phyloP scores from a whole-genome alignment of 805 yeast species.

The Starmera dryadoides region DNA sequence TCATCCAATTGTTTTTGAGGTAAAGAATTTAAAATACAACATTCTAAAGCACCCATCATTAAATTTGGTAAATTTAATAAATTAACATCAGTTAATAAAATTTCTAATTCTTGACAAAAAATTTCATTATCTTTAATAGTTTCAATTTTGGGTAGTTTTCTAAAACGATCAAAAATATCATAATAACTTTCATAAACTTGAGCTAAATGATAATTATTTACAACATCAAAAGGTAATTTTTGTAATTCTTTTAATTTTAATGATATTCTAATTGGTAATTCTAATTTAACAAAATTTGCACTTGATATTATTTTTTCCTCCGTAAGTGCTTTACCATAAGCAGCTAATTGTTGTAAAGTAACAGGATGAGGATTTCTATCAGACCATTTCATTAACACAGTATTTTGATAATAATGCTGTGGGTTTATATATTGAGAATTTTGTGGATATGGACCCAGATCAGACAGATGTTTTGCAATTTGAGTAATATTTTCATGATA shows the following conservation, averaged over 20 bases:
- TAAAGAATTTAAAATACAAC: slow-evolving; percentile 48
- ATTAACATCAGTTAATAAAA: slow-evolving; percentile 68
- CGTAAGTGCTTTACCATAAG: slow-evolving; percentile 74
- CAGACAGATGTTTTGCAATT: slow-evolving; percentile 25
- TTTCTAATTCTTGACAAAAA: slow-evolving; percentile 59
- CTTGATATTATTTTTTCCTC: slow-evolving; percentile 71
- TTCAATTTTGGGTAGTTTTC: slow-evolving; percentile 62
- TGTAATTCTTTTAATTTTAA: slow-evolving; percentile 76
- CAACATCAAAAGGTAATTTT: slow-evolving; percentile 72
- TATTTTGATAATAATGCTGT: slow-evolving; percentile 85
- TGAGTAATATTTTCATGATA: slow-evolving; percentile 28
- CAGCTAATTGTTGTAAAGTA: slow-evolving; percentile 82
- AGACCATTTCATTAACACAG: slow-evolving; percentile 55
- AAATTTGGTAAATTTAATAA: slow-evolving; percentile 77
- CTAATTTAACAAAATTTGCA: slow-evolving; percentile 85
- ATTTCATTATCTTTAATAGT: slow-evolving; percentile 67
- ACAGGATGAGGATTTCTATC: slow-evolving; percentile 79
- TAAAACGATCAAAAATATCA: slow-evolving; percentile 77
- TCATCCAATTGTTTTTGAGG: slow-evolving; percentile 61
- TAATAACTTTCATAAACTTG: slow-evolving; percentile 87
- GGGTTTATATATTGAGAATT: slow-evolving; percentile 42
- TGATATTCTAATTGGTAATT: slow-evolving; percentile 78
- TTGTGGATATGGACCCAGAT: slow-evolving; percentile 30
- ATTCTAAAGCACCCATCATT: slow-evolving; percentile 89
- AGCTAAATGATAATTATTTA: slow-evolving; percentile 77